A percentile compares a stretch with the other conserved stretches of the same genome.
phyloP scores from a whole-genome alignment of 305 asterid species.

The Fraxinus floribunda region DNA sequence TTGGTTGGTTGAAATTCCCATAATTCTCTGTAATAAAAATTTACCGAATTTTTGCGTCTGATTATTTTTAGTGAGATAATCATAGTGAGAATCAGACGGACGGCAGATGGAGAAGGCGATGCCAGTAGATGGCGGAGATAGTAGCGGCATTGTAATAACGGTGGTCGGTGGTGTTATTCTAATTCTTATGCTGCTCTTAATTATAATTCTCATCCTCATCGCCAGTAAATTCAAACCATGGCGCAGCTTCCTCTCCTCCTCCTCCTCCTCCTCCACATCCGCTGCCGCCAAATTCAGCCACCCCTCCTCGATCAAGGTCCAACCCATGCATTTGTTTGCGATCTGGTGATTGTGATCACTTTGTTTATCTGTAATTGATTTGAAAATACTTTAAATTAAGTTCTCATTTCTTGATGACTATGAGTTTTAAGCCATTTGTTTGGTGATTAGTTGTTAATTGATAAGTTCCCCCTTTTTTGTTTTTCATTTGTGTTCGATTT shows the following conservation, averaged over 20 bases:
- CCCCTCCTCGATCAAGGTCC: conserved; percentile 62
- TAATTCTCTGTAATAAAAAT: conserved; percentile 8
- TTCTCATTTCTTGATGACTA: background rate
- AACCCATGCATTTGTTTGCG: background rate
- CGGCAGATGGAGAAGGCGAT: conserved; percentile 73
- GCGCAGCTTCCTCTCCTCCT: conserved; percentile 54
- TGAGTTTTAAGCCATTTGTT: background rate
- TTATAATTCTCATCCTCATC: conserved; percentile 61
- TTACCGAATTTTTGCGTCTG: conserved; percentile 32
- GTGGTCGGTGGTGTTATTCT: conserved; percentile 32
- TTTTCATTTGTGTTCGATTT: background rate
- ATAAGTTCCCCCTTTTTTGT: background rate
- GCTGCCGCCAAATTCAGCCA: conserved; percentile 47
- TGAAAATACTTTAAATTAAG: background rate
- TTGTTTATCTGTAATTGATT: background rate
- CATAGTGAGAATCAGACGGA: conserved; percentile 23
- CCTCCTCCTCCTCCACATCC: conserved; percentile 36
- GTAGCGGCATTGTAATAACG: conserved; percentile 35
- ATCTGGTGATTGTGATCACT: background rate
- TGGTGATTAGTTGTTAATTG: background rate
- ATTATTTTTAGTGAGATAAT: conserved; percentile 34
- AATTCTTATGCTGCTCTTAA: conserved; percentile 70
- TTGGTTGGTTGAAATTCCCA: conserved; percentile 34
- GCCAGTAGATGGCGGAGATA: conserved; percentile 29
- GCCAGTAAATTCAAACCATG: conserved; percentile 85